Base-by-base conservation (phyloP, 2,329 filamentous ascomycete species). In the Podosphaera xanthii region DNA sequence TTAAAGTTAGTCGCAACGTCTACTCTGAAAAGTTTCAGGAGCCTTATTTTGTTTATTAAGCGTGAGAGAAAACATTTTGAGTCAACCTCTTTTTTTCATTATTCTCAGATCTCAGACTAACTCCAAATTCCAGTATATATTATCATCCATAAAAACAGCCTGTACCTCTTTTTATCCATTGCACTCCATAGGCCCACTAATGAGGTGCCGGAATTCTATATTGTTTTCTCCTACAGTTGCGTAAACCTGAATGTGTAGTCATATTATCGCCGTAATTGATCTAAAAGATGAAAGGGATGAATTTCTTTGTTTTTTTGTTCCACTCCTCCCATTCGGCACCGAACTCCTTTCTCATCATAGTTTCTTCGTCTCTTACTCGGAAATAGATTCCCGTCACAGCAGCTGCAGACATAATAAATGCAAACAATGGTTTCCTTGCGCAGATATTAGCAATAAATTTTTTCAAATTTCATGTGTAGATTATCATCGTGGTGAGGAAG, bases 301-400 rank as follows among this genome's bases (percentile, higher is more conserved):
- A 76, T 36, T 75, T 70, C 50, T 72, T 71, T 4, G 77, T 80
- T 59, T 59, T 66, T 2, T 62, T 60, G 67, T 78, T 71, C 73
- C 76, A 78, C 4, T 63, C 62, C 60, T 74, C 72, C 76, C 77
- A 80, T 56, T 74, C 68, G 9, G 64, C 62, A 0, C 75, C 74
- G 68, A 79, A 79, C 14, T 69, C 66, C 3, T 64, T 67, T 57
- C 64, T 69, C 61, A 80, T 61, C 76, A 81, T 77, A 0, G 55
- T 60, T 63, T 80, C 77, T 63, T 78, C 76, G 61, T 79, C 71
- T 38, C 59, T 64, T 0, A 79, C 72, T 33, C 76, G 67, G 64
- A 68, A 2, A 9, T 46, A 10, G 40, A 61, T n/a, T 4, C 35
- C 52, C 10, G 38, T 22, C 35, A 60, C n/a, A 22, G 12, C 54